Evolutionary conservation across 805 yeast genomes (phyloP), one percentile per base, ranked within the genome.

Genomic region (Candida jianshihensis): DNA sequence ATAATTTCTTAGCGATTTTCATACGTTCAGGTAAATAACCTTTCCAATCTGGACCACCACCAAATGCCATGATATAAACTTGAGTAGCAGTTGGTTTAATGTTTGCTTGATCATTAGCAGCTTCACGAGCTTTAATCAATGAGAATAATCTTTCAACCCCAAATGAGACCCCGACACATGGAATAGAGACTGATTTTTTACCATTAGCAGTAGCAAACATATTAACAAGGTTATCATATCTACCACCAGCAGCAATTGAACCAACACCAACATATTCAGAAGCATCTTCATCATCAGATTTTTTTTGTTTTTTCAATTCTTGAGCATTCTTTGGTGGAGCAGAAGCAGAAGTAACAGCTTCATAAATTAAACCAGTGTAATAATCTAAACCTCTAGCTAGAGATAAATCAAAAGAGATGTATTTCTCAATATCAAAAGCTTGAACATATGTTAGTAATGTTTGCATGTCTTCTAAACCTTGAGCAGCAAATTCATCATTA

Each of bases 181-280:
- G 98, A 54, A 92, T 88, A 17, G 89, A 81, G 10, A 67, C 64
- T 33, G 73, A 68, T 59, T 81, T 81, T 63, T 85, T 86, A 48
- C 92, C 88, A 48, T 79, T 80, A 30, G 94, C 79, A 42, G 73
- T 72, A 36, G 87, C 74, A 59, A 92, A 92, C 98, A 92, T 92
- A 49, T 96, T 96, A 26, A 92, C 97, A 42, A 92, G 74, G 53
- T 83, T 82, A 61, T 92, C 98, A 62, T 92, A 92, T 62, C 98
- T 85, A 46, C 98, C 98, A 65, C 98, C 98, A 34, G 96, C 98
- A 35, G 96, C 96, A 54, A 92, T 88, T 6, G 98, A 92, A 25
- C 98, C 98, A 30, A 90, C 96, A 50, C 98, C 98, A 37, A 92
- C 97, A 51, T 84, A 87, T 46, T 86, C 97, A 36, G 95, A 84